Percentiles rank a stretch among this genome's conserved stretches.
phyloP scores from a whole-genome alignment of 805 yeast genomes.

The Hanseniaspora occidentalis region DNA sequence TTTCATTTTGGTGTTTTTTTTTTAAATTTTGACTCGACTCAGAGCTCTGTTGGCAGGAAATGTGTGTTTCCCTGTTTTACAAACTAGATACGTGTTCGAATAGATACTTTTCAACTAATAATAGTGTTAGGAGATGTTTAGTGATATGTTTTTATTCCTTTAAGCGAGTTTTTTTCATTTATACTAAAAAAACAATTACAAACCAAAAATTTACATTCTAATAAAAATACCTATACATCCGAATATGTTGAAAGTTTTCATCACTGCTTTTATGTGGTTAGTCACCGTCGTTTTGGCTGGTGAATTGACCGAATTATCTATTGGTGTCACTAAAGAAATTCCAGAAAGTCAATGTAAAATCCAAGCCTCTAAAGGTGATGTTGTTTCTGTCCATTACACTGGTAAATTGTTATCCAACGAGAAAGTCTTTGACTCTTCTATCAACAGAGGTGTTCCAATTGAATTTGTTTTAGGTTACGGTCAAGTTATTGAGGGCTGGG shows the following conservation, averaged over 20 bases:
- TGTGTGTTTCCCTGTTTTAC: too few relatives aligned
- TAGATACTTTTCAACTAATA: too few relatives aligned
- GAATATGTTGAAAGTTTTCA: conserved; percentile 1
- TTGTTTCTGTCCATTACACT: conserved; percentile 63
- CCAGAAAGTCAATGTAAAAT: conserved; percentile 41
- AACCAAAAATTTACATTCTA: neutral
- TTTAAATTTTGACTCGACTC: too few relatives aligned
- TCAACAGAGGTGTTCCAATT: conserved; percentile 52
- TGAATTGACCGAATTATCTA: conserved; percentile 17
- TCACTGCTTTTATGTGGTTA: conserved; percentile 2
- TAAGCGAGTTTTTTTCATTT: too few relatives aligned
- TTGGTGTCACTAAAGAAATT: conserved; percentile 36
- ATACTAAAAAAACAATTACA: neutral
- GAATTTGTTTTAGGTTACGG: conserved; percentile 64
- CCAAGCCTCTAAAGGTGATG: conserved; percentile 53
- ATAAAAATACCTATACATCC: neutral
- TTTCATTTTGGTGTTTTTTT: too few relatives aligned
- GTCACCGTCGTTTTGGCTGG: conserved; percentile 11
- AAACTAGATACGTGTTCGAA: too few relatives aligned
- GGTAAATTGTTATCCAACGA: conserved; percentile 56
- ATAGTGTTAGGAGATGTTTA: too few relatives aligned
- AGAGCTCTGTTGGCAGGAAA: too few relatives aligned
- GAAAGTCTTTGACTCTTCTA: conserved; percentile 63
- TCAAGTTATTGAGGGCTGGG: conserved; percentile 85
- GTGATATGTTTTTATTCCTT: too few relatives aligned